A percentile compares a stretch with the other conserved stretches of the same genome.
phyloP scores from a whole-genome alignment of 768 basidiomycete genomes.

The Tricholoma hemisulphureum region DNA sequence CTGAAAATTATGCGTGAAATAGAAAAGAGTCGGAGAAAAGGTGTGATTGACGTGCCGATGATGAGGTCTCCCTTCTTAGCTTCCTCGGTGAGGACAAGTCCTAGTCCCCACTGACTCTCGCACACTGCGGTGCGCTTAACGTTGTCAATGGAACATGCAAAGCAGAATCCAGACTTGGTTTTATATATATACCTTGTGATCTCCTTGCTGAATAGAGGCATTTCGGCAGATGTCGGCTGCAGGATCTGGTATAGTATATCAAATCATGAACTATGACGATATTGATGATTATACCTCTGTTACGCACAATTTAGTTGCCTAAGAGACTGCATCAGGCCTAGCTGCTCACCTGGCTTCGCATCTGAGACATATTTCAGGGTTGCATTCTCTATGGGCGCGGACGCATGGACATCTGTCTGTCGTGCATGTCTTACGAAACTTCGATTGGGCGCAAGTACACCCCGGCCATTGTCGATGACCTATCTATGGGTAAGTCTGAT shows the following conservation, averaged over 20 bases:
- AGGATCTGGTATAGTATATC: slow-evolving; percentile 19
- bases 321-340: not conserved
- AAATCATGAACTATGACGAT: not conserved
- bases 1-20: slow-evolving; percentile 30
- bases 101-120: slow-evolving; percentile 49
- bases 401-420: slow-evolving; percentile 53
- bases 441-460: slow-evolving; percentile 45
- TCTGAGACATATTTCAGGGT: slow-evolving; percentile 58
- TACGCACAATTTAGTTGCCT: not conserved
- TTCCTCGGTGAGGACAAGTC: slow-evolving; percentile 49
- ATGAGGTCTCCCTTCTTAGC: slow-evolving; percentile 48
- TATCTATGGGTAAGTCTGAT: slow-evolving; percentile 17
- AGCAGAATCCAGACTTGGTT: not conserved
- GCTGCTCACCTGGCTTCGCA: slow-evolving; percentile 50
- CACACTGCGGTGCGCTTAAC: slow-evolving; percentile 43
- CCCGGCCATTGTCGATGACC: slow-evolving; percentile 57
- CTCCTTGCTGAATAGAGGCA: slow-evolving; percentile 45
- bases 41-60: slow-evolving; percentile 32
- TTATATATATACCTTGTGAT: slow-evolving; percentile 41
- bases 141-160: slow-evolving; percentile 2
- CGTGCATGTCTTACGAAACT: slow-evolving; percentile 30
- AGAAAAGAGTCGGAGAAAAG: not conserved
- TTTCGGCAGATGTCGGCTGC: slow-evolving; percentile 43
- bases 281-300: slow-evolving; percentile 19
- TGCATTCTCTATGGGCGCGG: slow-evolving; percentile 56